Conservation (phyloP, 1,284 basidiomycete species). For the Puccinia hordei region DNA sequence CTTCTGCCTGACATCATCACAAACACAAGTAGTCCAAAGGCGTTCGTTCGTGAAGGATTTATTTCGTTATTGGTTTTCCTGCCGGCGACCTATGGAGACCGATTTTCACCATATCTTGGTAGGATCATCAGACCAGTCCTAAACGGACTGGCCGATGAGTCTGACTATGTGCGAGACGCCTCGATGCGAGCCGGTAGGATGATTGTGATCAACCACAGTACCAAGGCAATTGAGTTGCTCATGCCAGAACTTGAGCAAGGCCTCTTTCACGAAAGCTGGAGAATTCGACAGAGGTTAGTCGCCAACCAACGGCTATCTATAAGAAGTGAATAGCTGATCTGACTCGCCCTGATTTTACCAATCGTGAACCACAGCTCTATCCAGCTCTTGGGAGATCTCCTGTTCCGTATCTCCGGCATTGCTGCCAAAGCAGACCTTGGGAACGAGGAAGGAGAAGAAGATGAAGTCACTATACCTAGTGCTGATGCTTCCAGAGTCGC, state of each 20-base stretch:
- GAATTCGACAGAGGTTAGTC: conserved; percentile 51
- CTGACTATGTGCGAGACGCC: conserved; percentile 86
- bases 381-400: conserved; percentile 88
- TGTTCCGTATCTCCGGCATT: conserved; percentile 98
- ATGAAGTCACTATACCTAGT: conserved; percentile 66
- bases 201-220: conserved; percentile 94
- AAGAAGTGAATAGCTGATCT: not conserved
- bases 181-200: conserved; percentile 99
- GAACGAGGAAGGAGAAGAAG: conserved; percentile 66
- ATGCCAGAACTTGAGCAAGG: conserved; percentile 92
- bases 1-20: conserved; percentile 90
- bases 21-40: conserved; percentile 82
- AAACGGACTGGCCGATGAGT: conserved; percentile 85
- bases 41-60: conserved; percentile 95
- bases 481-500: conserved; percentile 77
- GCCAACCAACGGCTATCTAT: not conserved
- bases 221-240: conserved; percentile 86
- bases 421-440: conserved; percentile 84
- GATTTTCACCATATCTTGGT: conserved; percentile 92
- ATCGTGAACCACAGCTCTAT: conserved; percentile 66
- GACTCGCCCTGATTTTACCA: not conserved
- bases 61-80: conserved; percentile 96
- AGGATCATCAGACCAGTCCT: conserved; percentile 93
- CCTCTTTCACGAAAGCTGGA: conserved; percentile 62
- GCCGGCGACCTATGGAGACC: conserved; percentile 90